Percentiles rank a stretch among this genome's conserved stretches.
Conservation (phyloP, 2,329 filamentous ascomycete species). For the Pseudovirgaria hyperparasitica region DNA sequence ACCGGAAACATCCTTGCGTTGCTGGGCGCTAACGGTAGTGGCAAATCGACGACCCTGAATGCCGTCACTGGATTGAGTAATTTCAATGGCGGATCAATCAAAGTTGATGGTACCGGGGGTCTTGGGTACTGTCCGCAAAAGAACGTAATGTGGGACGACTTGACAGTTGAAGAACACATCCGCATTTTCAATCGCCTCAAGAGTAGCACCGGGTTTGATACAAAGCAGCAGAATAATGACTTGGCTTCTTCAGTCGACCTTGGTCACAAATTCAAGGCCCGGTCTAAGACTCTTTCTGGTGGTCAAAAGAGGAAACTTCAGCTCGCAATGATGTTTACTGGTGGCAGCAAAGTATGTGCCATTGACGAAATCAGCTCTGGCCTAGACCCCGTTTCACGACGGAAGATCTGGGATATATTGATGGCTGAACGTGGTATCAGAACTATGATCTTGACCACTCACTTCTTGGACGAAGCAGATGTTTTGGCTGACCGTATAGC, state of each 20-base stretch:
- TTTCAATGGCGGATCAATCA: slow-evolving; percentile 63
- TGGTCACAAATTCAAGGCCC: slow-evolving; percentile 56
- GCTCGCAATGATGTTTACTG: slow-evolving; percentile 89
- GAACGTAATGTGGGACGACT: slow-evolving; percentile 84
- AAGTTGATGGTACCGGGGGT: slow-evolving; percentile 63
- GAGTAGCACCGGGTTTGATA: slow-evolving; percentile 37
- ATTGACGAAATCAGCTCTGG: slow-evolving; percentile 87
- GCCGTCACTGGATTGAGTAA: slow-evolving; percentile 73
- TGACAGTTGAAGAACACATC: slow-evolving; percentile 79
- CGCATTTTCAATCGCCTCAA: slow-evolving; percentile 76
- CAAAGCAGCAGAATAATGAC: slow-evolving; percentile 44
- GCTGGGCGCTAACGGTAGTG: slow-evolving; percentile 78
- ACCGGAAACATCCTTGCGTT: slow-evolving; percentile 77
- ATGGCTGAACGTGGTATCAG: slow-evolving; percentile 68
- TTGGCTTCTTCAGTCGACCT: slow-evolving; percentile 65
- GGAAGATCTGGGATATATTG: slow-evolving; percentile 92
- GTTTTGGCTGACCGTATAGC: slow-evolving; percentile 79
- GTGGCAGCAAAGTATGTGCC: slow-evolving; percentile 76
- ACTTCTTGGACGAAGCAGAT: slow-evolving; percentile 90
- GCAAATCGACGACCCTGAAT: slow-evolving; percentile 82
- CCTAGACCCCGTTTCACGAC: slow-evolving; percentile 70
- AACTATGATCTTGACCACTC: slow-evolving; percentile 80
- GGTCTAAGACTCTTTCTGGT: slow-evolving; percentile 68
- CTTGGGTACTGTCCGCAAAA: slow-evolving; percentile 84
- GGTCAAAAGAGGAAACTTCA: slow-evolving; percentile 90